Conservation (phyloP, 73 alveolate genomes). For the Paramecium octaurelia region DNA sequence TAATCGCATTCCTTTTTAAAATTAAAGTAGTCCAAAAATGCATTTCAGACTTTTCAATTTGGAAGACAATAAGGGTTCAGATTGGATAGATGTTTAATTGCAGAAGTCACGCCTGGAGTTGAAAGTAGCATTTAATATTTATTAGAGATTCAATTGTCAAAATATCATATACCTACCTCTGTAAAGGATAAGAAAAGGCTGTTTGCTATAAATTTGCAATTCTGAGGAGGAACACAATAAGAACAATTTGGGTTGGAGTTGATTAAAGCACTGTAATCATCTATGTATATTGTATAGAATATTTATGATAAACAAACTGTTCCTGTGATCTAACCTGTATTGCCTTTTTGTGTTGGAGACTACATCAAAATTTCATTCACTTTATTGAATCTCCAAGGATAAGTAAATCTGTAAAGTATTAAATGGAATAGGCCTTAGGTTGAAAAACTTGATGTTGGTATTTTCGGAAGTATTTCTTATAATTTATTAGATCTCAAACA, state of each 20-base stretch:
- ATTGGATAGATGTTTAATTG: background rate
- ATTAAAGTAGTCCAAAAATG: background rate
- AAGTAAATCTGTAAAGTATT: background rate
- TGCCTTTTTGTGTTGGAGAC: conserved; percentile 27
- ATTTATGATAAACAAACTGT: background rate
- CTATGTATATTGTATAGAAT: background rate
- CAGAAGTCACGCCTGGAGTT: background rate
- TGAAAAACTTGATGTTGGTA: conserved; percentile 13
- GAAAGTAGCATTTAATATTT: background rate
- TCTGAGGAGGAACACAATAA: background rate
- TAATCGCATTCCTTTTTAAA: background rate
- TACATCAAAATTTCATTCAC: background rate
- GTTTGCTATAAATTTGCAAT: conserved; percentile 12
- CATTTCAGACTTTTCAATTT: background rate
- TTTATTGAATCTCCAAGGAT: background rate
- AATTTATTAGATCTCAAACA: background rate
- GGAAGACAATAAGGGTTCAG: background rate
- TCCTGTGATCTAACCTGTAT: background rate
- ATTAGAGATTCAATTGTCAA: background rate
- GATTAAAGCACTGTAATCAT: conserved; percentile 2
- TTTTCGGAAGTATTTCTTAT: background rate
- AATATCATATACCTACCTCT: background rate
- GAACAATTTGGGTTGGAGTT: background rate
- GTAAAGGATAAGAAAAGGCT: background rate
- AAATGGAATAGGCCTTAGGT: background rate